Evolutionary conservation across 768 basidiomycete genomes (phyloP).

Genomic region (Lentinula aciculospora): DNA sequence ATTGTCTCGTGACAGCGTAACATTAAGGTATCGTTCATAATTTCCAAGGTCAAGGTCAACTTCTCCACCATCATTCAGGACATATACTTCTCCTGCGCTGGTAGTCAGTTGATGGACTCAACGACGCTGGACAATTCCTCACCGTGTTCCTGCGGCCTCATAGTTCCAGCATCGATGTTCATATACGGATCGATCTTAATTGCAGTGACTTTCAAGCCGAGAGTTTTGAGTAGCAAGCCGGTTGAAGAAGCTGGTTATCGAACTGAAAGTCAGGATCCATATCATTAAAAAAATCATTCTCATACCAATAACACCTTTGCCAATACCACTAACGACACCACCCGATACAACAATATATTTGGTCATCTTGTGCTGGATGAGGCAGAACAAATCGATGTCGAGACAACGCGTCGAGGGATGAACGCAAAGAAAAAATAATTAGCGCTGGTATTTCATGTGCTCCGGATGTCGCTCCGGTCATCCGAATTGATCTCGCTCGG

Average conservation of each 20-base stretch:
- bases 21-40: slow-evolving; percentile 96
- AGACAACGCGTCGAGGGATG: not conserved
- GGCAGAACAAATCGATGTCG: not conserved
- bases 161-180: slow-evolving; percentile 99
- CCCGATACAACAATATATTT: slow-evolving; percentile 97
- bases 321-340: slow-evolving; percentile 97
- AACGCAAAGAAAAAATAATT: not conserved
- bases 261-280: slow-evolving; percentile 11
- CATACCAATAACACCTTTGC: slow-evolving; percentile 98
- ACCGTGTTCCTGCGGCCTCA: slow-evolving; percentile 99
- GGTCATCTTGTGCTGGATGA: slow-evolving; percentile 49
- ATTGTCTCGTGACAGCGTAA: slow-evolving; percentile 90
- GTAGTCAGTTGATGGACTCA: slow-evolving; percentile 10
- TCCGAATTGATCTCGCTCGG: not conserved
- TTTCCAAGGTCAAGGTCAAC: slow-evolving; percentile 98
- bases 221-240: slow-evolving; percentile 90
- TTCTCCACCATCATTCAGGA: slow-evolving; percentile 96
- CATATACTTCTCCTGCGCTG: slow-evolving; percentile 85
- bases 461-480: not conserved
- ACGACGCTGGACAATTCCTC: slow-evolving; percentile 24
- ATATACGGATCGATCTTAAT: slow-evolving; percentile 99
- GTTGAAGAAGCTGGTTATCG: slow-evolving; percentile 81
- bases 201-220: slow-evolving; percentile 93
- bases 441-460: not conserved
- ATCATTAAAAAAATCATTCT: slow-evolving; percentile 16